Percentiles rank a stretch among this genome's conserved stretches.
Conservation (phyloP, 352 stramenopile genomes). For the Phytophthora sp. region DNA sequence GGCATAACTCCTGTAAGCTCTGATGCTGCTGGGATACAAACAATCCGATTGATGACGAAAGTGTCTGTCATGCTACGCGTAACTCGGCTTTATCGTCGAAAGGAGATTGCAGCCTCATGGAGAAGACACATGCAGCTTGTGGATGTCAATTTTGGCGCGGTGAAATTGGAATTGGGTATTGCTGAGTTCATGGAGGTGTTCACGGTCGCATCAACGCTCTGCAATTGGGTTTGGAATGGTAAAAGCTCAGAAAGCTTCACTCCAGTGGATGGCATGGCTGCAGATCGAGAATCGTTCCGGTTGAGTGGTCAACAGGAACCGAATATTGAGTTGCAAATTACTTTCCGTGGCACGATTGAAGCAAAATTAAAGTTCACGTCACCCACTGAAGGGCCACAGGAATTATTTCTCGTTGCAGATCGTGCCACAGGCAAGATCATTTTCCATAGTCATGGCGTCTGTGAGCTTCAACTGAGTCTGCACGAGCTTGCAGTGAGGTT, state of each 20-base stretch:
- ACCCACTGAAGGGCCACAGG: slow-evolving; percentile 41
- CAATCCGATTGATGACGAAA: slow-evolving; percentile 45
- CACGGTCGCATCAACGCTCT: slow-evolving; percentile 25
- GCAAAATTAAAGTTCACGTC: slow-evolving; percentile 50
- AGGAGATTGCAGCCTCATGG: slow-evolving; percentile 47
- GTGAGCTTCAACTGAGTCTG: slow-evolving; percentile 61
- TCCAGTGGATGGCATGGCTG: slow-evolving; percentile 30
- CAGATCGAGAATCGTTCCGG: slow-evolving; percentile 14
- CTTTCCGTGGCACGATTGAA: slow-evolving; percentile 53
- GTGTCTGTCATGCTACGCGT: slow-evolving; percentile 55
- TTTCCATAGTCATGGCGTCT: slow-evolving; percentile 42
- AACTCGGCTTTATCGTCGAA: slow-evolving; percentile 61
- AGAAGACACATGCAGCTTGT: slow-evolving; percentile 61
- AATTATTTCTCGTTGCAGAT: slow-evolving; percentile 45
- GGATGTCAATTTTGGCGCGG: slow-evolving; percentile 57
- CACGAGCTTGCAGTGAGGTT: slow-evolving; percentile 52
- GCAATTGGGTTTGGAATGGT: slow-evolving; percentile 31
- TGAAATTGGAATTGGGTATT: slow-evolving; percentile 54
- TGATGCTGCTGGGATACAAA: not conserved
- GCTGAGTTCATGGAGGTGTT: slow-evolving; percentile 45
- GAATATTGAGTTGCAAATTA: slow-evolving; percentile 66
- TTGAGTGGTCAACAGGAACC: not conserved
- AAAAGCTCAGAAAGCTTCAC: slow-evolving; percentile 14
- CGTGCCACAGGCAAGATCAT: slow-evolving; percentile 59
- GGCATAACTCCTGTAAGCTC: slow-evolving; percentile 22